Conservation (phyloP, 768 basidiomycete genomes). For the Agaricus subrufescens region DNA sequence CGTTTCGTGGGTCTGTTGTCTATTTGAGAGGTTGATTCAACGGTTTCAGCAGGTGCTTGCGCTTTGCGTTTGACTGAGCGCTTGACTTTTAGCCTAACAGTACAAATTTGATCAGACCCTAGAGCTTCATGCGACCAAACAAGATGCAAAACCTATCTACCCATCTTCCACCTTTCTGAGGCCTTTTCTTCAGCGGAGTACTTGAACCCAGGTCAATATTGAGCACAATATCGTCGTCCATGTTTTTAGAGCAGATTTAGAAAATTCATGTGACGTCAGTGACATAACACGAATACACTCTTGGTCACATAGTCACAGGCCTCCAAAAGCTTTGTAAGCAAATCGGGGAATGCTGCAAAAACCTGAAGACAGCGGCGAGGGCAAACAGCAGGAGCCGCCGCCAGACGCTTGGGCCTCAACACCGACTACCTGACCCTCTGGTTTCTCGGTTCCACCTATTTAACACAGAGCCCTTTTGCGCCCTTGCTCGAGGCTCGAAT, state of each 20-base stretch:
- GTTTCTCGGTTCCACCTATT: too few species aligned
- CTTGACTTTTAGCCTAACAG: constrained; percentile 66
- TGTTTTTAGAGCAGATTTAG: constrained; percentile 16
- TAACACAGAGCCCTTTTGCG: too few species aligned
- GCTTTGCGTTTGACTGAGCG: constrained; percentile 60
- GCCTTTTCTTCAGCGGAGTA: constrained; percentile 20
- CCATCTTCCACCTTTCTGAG: constrained; percentile 66
- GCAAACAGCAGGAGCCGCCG: constrained; percentile 6
- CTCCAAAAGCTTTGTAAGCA: constrained; percentile 8
- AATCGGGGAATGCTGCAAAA: constrained; percentile 5
- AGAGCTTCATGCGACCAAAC: neutral
- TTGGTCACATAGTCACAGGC: neutral
- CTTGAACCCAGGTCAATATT: constrained; percentile 52
- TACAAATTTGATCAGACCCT: constrained; percentile 14
- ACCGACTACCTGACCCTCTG: neutral
- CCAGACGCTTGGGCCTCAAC: neutral
- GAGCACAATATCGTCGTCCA: constrained; percentile 75
- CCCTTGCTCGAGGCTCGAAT: neutral
- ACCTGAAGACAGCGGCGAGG: constrained; percentile 6
- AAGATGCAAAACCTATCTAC: constrained; percentile 56
- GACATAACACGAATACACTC: neutral
- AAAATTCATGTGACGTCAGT: constrained; percentile 1
- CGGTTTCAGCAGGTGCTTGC: constrained; percentile 15
- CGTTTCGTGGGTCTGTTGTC: constrained; percentile 45
- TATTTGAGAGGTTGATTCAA: constrained; percentile 13